A percentile compares a stretch with the other conserved stretches of the same genome.
Evolutionary conservation across 176 grass and related monocot genomes (phyloP).

Genomic region (Urochloa ruziziensis): DNA sequence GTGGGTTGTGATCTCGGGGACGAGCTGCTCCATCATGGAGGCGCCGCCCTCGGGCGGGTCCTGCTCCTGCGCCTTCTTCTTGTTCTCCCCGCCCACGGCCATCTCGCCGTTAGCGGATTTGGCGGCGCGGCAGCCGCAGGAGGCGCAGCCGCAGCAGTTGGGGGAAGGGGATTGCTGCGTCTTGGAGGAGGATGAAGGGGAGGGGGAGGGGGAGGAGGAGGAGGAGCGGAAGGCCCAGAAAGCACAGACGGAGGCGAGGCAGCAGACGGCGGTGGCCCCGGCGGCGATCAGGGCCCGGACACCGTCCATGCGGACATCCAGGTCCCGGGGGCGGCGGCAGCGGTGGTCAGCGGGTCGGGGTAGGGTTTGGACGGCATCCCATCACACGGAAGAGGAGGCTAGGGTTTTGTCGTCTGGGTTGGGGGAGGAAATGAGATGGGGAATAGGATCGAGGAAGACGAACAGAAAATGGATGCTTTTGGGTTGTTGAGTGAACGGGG

Average conservation of each 20-base stretch:
- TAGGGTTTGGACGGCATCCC: conserved; percentile 54
- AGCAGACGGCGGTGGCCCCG: conserved; percentile 69
- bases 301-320: conserved; percentile 73
- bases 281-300: conserved; percentile 74
- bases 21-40: conserved; percentile 99
- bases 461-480: not conserved
- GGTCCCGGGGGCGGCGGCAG: conserved; percentile 18
- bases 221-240: conserved; percentile 49
- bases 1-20: conserved; percentile 96
- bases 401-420: conserved; percentile 47
- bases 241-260: conserved; percentile 48
- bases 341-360: conserved; percentile 11
- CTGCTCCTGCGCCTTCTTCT: conserved; percentile 40
- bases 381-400: conserved; percentile 45
- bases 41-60: conserved; percentile 15
- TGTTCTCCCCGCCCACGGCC: conserved; percentile 60
- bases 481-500: too few relatives aligned
- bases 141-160: conserved; percentile 34
- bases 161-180: not conserved
- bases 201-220: conserved; percentile 9
- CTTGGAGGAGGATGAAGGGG: conserved; percentile 12
- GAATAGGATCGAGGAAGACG: conserved; percentile 14
- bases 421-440: conserved; percentile 18
- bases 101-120: conserved; percentile 54
- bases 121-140: conserved; percentile 27